Percentiles rank a stretch among this genome's conserved stretches.
These are phyloP conservation scores for Ganoderma sinense DNA, from an alignment of 1,284 basidiomycete genomes.

Conservation along the genomic window DNA sequence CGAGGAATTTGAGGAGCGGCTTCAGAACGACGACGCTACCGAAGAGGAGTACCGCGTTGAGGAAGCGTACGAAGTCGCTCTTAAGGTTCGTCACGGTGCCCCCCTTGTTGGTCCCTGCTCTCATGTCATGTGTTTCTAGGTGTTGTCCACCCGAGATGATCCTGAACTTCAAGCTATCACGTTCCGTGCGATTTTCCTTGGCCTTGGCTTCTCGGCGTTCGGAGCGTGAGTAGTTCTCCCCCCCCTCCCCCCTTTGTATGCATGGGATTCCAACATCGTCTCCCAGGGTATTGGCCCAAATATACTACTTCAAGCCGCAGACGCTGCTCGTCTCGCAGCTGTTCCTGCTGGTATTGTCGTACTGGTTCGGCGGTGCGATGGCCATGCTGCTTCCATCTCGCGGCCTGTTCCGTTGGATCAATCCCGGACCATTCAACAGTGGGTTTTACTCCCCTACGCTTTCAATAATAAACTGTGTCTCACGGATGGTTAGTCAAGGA, in stretches of 20 bases:
- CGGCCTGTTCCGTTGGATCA: slow-evolving; percentile 47
- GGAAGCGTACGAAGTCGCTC: slow-evolving; percentile 45
- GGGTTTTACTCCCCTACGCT: slow-evolving; percentile 3
- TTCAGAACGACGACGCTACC: slow-evolving; percentile 39
- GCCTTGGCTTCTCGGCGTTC: slow-evolving; percentile 45
- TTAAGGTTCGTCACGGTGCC: slow-evolving; percentile 39
- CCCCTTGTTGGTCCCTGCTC: background rate
- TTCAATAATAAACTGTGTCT: background rate
- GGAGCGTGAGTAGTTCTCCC: slow-evolving; percentile 37
- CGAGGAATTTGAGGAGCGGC: slow-evolving; percentile 48
- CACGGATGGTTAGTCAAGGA: slow-evolving; percentile 38
- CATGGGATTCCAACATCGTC: slow-evolving; percentile 19
- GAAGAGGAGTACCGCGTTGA: slow-evolving; percentile 44
- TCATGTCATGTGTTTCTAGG: slow-evolving; percentile 29
- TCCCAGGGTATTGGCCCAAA: slow-evolving; percentile 46
- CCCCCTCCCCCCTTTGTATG: background rate
- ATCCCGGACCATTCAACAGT: slow-evolving; percentile 55
- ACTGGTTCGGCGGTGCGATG: slow-evolving; percentile 46
- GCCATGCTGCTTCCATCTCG: slow-evolving; percentile 40
- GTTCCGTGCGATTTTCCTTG: slow-evolving; percentile 47
- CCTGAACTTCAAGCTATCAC: slow-evolving; percentile 45
- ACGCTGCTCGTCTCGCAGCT: slow-evolving; percentile 42
- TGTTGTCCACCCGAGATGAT: slow-evolving; percentile 47
- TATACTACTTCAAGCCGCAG: slow-evolving; percentile 48
- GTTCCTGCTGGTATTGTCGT: slow-evolving; percentile 46